Base-by-base conservation (phyloP, 2,329 filamentous ascomycete genomes). In the Didymellaceae sp. region DNA sequence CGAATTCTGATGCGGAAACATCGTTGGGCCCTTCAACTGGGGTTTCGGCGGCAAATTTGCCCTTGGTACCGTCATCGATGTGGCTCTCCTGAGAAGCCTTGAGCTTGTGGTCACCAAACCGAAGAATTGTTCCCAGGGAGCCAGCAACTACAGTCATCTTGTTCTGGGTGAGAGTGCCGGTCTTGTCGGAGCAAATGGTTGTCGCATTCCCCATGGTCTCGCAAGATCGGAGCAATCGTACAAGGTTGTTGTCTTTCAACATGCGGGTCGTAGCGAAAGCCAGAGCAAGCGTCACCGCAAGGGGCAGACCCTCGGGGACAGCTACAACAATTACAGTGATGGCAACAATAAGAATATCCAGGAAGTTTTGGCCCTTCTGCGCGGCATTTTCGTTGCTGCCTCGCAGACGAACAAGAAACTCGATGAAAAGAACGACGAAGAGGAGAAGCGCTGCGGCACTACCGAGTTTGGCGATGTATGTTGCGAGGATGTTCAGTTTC, bases 391-490 rank as follows among this genome's bases (percentile, higher is more conserved):
- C 75, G 3, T 66, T 57, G 50, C 83, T 78, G 14, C 74, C 63
- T 3, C 81, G 80, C 3, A 96, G 81, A 10, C 84, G 76, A 38
- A 86, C 90, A 8, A 94, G 78, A 68, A 96, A 97, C 63, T 91
- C 84, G 75, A 96, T 92, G 65, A 96, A 84, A 11, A 96, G 80
- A 35, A 95, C 88, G 37, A 93, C 80, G 75, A 97, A 96, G 37
- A 96, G 79, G 8, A 92, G 73, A 11, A 94, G 77, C 58, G 88
- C 90, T 39, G 91, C 90, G 53, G 83, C 85, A 69, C 90, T 90
- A 73, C 86, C 86, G 32, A 89, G 79, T 66, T 89, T 89, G n/a
- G 86, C 86, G 61, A 93, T 91, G 64, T 91, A 88, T 62, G 90
- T 89, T 6, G 89, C 90, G 14, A 93, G 78, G 4, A 85, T 79